Base-by-base conservation (phyloP, 495 filamentous ascomycete species). In the Tetracladium marchalianum region DNA sequence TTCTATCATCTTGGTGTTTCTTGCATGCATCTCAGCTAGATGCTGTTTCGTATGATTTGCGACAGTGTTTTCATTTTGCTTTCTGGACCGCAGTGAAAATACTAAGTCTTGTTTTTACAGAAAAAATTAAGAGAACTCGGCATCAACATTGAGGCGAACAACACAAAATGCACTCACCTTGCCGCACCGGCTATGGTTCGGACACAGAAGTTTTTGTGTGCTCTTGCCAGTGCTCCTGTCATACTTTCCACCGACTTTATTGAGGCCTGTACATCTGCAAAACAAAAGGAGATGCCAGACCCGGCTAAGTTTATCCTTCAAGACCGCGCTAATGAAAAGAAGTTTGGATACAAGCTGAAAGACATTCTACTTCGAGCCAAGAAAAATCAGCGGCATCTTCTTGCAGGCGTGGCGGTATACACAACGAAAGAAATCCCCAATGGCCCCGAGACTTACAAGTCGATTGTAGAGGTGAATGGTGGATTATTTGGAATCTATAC, bases 131-230 rank as follows among this genome's bases (percentile, higher is more conserved):
- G 89, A 54, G 76, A 82, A 3, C 66, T 97, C 15, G 93, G 93
- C 22, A 84, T 99, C 44, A 68, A 80, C 55, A 75, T 95, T 1
- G 80, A 85, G 18, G 71, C 80, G 54, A 83, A 95, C 51, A 76
- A 77, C 9, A 68, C 69, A n/a, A 70, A 72, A 35, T 92, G 82
- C 64, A 83, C 86, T 46, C 84, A 96, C 62, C 76, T 99, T 11
- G 88, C 88, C 11, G 90, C 92, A 1, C 92, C 92, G 0, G 69
- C 75, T 7, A 77, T 97, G 50, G 74, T 95, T 12, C 80, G 90
- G 32, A 99, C 92, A 0, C 77, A 83, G 46, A 99, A 99, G 55
- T 99, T 99, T 58, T 81, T 96, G 35, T 78, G 78, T 39, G 86
- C 87, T 31, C 63, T 99, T 7, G 88, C 92, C 11, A 76, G 73